Percentiles rank a stretch among this genome's conserved stretches.
These are phyloP conservation scores for Talaromyces sp. DNA, from an alignment of 2,329 filamentous ascomycete species.

Conservation along the genomic window DNA sequence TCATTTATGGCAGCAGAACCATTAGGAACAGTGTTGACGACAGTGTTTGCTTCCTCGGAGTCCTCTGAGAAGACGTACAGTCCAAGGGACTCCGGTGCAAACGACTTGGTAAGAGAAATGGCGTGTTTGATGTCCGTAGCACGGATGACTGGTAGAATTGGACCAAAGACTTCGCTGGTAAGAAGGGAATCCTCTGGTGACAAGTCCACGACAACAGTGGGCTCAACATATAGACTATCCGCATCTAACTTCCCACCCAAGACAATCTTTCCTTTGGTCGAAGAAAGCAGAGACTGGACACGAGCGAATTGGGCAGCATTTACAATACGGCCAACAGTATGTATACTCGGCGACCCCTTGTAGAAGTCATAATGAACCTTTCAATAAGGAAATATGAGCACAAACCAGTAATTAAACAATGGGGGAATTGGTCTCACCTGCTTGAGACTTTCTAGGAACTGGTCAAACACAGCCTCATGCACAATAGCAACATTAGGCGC, in stretches of 20 bases:
- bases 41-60: background rate
- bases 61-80: slow-evolving; percentile 5
- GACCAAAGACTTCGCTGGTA: background rate
- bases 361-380: slow-evolving; percentile 2
- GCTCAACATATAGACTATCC: background rate
- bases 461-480: slow-evolving; percentile 3
- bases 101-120: background rate
- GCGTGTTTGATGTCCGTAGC: slow-evolving; percentile 2
- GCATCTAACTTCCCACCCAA: background rate
- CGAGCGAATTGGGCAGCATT: background rate
- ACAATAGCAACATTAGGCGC: slow-evolving; percentile 9
- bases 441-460: background rate
- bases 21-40: slow-evolving; percentile 1
- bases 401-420: background rate
- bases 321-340: slow-evolving; percentile 1
- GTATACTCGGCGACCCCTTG: background rate
- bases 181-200: background rate
- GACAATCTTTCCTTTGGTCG: background rate
- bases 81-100: background rate
- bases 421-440: background rate
- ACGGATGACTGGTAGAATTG: slow-evolving; percentile 1
- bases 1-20: slow-evolving; percentile 4
- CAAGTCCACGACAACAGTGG: background rate
- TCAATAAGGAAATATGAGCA: background rate
- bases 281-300: background rate